These are phyloP conservation scores for Hirsutella rhossiliensis DNA, from an alignment of 2,329 filamentous ascomycete genomes.

Conservation along the genomic window DNA sequence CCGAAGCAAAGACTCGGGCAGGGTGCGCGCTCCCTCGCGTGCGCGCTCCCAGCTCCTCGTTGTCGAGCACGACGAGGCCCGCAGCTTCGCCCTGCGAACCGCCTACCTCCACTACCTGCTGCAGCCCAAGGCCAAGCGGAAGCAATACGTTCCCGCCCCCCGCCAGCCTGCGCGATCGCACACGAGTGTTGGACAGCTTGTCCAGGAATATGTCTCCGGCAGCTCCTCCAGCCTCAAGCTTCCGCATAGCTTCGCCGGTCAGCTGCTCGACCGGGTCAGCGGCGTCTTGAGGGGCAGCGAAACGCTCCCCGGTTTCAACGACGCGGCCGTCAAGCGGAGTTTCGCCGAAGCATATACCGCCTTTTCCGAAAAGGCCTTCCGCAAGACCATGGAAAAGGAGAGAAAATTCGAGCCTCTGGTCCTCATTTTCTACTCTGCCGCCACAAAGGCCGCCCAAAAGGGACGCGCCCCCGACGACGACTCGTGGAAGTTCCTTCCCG, in stretches of 20 bases:
- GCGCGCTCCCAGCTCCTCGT: slow-evolving; percentile 29
- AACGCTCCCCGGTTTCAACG: slow-evolving; percentile 75
- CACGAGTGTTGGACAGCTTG: slow-evolving; percentile 70
- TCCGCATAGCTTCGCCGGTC: slow-evolving; percentile 39
- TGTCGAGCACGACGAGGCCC: slow-evolving; percentile 67
- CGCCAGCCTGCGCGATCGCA: slow-evolving; percentile 50
- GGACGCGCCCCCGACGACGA: slow-evolving; percentile 69
- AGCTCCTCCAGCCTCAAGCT: slow-evolving; percentile 41
- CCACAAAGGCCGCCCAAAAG: slow-evolving; percentile 73
- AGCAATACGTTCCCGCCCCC: slow-evolving; percentile 66
- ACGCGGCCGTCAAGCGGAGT: slow-evolving; percentile 81
- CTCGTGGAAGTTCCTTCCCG: slow-evolving; percentile 81
- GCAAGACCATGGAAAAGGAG: slow-evolving; percentile 88
- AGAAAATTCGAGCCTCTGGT: slow-evolving; percentile 84
- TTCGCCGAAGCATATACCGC: slow-evolving; percentile 92
- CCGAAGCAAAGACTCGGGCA: slow-evolving; percentile 29
- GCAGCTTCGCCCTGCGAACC: slow-evolving; percentile 78
- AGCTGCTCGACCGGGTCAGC: slow-evolving; percentile 60
- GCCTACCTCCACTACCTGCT: slow-evolving; percentile 90
- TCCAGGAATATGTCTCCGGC: slow-evolving; percentile 66
- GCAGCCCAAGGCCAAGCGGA: slow-evolving; percentile 78
- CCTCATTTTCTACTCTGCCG: slow-evolving; percentile 91
- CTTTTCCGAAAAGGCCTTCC: slow-evolving; percentile 78
- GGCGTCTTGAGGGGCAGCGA: slow-evolving; percentile 74
- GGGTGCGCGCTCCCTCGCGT: slow-evolving; percentile 29